Base-by-base conservation (phyloP, 129 eudicot species). In the Pseudognaphalium luteoalbum region DNA sequence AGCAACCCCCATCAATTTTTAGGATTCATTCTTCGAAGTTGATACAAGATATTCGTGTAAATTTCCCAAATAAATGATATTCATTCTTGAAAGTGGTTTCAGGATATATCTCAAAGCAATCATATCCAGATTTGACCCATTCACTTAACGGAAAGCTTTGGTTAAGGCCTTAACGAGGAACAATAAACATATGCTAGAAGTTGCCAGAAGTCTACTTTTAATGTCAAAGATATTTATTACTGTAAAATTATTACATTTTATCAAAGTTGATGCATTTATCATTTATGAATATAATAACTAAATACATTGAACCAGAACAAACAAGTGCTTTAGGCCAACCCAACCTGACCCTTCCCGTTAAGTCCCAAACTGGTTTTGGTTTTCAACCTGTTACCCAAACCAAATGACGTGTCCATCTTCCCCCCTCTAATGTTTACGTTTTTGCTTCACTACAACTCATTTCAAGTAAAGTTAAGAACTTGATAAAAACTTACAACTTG, bases 381-480 rank as follows among this genome's bases (percentile, higher is more conserved):
- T 41, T 41, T 7, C 14, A 58, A 28, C 42, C 37, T 22, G 3
- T 56, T 56, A 56, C n/a, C 61, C 47, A 9, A 8, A 41, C 47
- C 14, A 2, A 9, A 9, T 41, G 11, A 41, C 2, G 47, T 41
- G 47, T 3, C 47, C 47, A 41, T 14, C 54, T 11, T 12, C 15
- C 54, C 54, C 10, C 4, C 54, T 14, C 54, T 47, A 47, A 14
- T 14, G 12, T 47, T 4, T 47, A 47, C 17, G n/a, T 47, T 47
- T 47, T 21, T 64, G 19, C 63, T 62, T 64, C 41, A 57, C 42
- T 54, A 20, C 64, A 41, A 57, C 32, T 62, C 35, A 60, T 62
- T 42, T 37, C n/a, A 51, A 22, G 77, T 66, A 72, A 70, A 17
- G 32, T 34, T 15, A 14, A 35, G 35, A 35, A 60, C 12, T 34